Evolutionary conservation across 768 basidiomycete species (phyloP).

Genomic region (Mrakia blollopis): DNA sequence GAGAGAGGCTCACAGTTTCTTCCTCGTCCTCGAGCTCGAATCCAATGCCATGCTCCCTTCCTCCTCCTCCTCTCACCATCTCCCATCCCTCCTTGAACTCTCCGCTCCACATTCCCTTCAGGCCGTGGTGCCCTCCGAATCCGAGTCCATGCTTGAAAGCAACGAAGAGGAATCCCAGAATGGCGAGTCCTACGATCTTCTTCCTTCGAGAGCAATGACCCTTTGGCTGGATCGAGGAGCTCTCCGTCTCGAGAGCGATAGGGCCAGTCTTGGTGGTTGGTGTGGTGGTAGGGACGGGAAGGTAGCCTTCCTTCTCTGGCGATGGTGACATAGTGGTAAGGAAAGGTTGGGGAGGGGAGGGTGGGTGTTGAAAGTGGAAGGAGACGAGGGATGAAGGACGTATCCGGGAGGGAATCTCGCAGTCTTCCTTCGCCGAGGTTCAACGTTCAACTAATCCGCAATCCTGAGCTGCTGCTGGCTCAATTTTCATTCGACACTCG

Average conservation of each 20-base stretch:
- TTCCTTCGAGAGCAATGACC: neutral
- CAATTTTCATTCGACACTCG: too few relatives aligned
- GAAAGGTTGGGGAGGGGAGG: too few relatives aligned
- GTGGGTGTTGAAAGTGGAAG: neutral
- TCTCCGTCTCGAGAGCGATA: neutral
- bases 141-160: constrained; percentile 4
- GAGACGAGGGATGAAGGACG: too few relatives aligned
- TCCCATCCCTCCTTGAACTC: constrained; percentile 22
- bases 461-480: too few relatives aligned
- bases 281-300: neutral
- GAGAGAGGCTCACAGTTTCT: neutral
- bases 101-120: constrained; percentile 17
- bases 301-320: constrained; percentile 1
- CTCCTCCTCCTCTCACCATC: constrained; percentile 19
- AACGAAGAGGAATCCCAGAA: neutral
- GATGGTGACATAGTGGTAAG: neutral
- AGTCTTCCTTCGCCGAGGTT: too few relatives aligned
- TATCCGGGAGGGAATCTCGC: too few relatives aligned
- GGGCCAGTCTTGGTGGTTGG: neutral
- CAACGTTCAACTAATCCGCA: too few relatives aligned
- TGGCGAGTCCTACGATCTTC: constrained; percentile 12
- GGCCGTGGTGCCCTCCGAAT: constrained; percentile 8
- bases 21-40: constrained; percentile 8
- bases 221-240: neutral
- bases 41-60: neutral